Percentiles rank a stretch among this genome's conserved stretches.
Evolutionary conservation across 2,329 filamentous ascomycete species (phyloP).

Genomic region (Chrysoporthe puriensis): DNA sequence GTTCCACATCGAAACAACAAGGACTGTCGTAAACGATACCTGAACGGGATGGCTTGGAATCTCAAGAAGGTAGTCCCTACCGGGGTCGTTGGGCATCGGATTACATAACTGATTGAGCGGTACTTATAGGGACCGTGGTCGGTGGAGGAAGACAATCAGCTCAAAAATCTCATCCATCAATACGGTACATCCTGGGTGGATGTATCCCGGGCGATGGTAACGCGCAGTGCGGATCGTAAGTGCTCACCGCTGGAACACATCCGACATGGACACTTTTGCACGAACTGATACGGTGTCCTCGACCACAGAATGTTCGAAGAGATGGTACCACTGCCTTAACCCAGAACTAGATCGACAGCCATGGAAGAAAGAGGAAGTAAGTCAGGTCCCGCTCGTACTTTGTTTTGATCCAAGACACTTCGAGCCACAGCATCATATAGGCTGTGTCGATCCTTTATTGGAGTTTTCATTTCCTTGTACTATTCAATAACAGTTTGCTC

Average conservation of each 20-base stretch:
- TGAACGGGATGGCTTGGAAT: constrained; percentile 14
- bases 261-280: not conserved
- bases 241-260: not conserved
- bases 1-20: constrained; percentile 11
- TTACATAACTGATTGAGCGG: not conserved
- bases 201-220: not conserved
- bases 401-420: not conserved
- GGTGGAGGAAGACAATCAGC: constrained; percentile 9
- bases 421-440: not conserved
- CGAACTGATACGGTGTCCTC: not conserved
- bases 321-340: constrained; percentile 16
- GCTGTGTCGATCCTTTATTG: not conserved
- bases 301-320: constrained; percentile 5
- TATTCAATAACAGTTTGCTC: not conserved
- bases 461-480: not conserved
- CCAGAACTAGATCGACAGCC: constrained; percentile 11
- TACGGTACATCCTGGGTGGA: constrained; percentile 12
- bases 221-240: constrained; percentile 13
- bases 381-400: not conserved
- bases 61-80: constrained; percentile 8
- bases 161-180: constrained; percentile 5
- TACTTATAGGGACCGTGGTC: constrained; percentile 10
- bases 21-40: constrained; percentile 9
- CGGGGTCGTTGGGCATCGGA: too few species aligned
- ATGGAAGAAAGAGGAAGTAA: constrained; percentile 13